phyloP scores from a whole-genome alignment of 495 filamentous ascomycete genomes.

The Penicillium verhagenii region DNA sequence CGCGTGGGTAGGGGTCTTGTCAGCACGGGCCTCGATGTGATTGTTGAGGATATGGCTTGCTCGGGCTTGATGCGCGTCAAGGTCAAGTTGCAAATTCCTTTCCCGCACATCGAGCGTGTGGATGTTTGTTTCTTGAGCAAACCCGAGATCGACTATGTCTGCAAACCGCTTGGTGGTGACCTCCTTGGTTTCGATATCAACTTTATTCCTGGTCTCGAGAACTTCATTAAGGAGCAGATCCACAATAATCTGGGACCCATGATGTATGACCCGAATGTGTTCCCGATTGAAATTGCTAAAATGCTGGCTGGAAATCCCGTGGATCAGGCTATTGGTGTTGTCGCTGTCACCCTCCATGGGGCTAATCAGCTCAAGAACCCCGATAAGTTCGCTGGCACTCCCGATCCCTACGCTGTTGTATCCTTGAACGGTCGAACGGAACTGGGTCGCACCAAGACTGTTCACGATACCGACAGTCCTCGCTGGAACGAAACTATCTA shows the following conservation, averaged over 20 bases:
- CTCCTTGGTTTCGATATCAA: conserved; percentile 97
- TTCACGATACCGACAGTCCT: conserved; percentile 81
- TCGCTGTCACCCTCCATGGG: conserved; percentile 87
- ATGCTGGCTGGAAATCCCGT: conserved; percentile 94
- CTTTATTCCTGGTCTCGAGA: conserved; percentile 91
- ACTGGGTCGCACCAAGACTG: conserved; percentile 83
- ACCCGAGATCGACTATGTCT: conserved; percentile 88
- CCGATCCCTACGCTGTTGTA: conserved; percentile 88
- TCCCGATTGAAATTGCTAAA: conserved; percentile 97
- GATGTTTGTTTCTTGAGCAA: conserved; percentile 83
- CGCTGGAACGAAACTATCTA: conserved; percentile 97
- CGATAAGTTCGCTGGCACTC: conserved; percentile 88
- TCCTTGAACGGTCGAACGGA: conserved; percentile 78
- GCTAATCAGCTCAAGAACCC: conserved; percentile 91
- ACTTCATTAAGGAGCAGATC: conserved; percentile 93
- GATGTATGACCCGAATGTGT: conserved; percentile 97
- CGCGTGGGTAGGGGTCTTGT: conserved; percentile 91
- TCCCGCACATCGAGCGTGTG: conserved; percentile 89
- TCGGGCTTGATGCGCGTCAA: conserved; percentile 93
- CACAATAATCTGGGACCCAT: conserved; percentile 90
- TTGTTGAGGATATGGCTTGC: conserved; percentile 97
- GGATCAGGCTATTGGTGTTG: conserved; percentile 92
- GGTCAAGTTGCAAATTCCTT: conserved; percentile 92
- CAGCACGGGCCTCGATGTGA: conserved; percentile 94
- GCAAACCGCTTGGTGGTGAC: conserved; percentile 95